Percentiles rank a stretch among this genome's conserved stretches.
phyloP scores from a whole-genome alignment of 1,284 basidiomycete genomes.

The Leccinum fallax region DNA sequence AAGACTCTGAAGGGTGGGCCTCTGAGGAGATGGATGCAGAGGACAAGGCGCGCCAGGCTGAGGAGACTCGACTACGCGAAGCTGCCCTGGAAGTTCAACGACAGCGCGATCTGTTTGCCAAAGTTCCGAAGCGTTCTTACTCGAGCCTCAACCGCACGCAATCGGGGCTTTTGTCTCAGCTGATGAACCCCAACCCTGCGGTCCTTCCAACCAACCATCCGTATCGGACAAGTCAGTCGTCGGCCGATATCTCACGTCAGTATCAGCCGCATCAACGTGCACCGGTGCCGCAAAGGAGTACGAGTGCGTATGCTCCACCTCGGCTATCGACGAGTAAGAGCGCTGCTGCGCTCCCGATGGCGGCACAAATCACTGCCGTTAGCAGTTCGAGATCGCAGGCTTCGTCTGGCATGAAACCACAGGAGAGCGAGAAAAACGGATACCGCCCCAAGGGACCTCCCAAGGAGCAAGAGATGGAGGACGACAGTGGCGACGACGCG shows the following conservation, averaged over 20 bases:
- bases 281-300: slow-evolving; percentile 33
- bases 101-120: slow-evolving; percentile 76
- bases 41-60: slow-evolving; percentile 35
- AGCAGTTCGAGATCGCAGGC: slow-evolving; percentile 33
- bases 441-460: slow-evolving; percentile 68
- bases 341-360: slow-evolving; percentile 62
- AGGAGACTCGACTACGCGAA: slow-evolving; percentile 40
- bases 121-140: slow-evolving; percentile 69
- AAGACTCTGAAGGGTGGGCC: slow-evolving; percentile 56
- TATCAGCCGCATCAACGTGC: slow-evolving; percentile 18
- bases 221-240: slow-evolving; percentile 53
- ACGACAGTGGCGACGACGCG: slow-evolving; percentile 59
- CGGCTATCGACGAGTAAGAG: slow-evolving; percentile 62
- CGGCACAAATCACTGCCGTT: slow-evolving; percentile 56
- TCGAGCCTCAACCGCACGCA: slow-evolving; percentile 56
- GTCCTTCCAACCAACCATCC: slow-evolving; percentile 62
- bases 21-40: slow-evolving; percentile 51
- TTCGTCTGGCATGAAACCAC: slow-evolving; percentile 18
- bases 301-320: slow-evolving; percentile 30
- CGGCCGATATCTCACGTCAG: slow-evolving; percentile 47
- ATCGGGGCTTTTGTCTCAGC: slow-evolving; percentile 63
- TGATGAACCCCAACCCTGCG: slow-evolving; percentile 69
- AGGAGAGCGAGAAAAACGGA: slow-evolving; percentile 35
- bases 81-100: slow-evolving; percentile 66
- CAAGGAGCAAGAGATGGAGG: slow-evolving; percentile 67